Evolutionary conservation across 2,329 filamentous ascomycete genomes (phyloP).

Genomic region (Ciborinia camelliae): DNA sequence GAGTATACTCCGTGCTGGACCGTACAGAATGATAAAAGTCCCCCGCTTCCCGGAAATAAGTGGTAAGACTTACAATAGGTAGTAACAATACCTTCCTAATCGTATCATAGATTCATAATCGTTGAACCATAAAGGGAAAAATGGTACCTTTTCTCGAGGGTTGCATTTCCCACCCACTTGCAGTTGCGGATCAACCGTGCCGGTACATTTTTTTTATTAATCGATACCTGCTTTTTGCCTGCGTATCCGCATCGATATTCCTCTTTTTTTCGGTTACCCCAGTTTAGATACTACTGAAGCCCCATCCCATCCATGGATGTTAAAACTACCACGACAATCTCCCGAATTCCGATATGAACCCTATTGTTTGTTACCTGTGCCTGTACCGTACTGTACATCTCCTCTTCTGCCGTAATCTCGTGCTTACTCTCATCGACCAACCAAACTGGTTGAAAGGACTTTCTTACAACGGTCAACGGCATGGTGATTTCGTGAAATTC

Average conservation of each 20-base stretch:
- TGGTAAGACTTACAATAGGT: too few species aligned
- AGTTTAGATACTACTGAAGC: constrained; percentile 4
- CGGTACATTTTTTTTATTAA: not conserved
- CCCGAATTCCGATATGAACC: constrained; percentile 4
- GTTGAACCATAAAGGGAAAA: constrained; percentile 11
- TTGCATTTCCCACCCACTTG: constrained; percentile 10
- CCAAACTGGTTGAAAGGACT: not conserved
- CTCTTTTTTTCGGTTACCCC: constrained; percentile 9
- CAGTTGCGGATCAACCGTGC: constrained; percentile 5
- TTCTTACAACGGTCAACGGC: constrained; percentile 11
- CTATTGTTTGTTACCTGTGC: too few species aligned
- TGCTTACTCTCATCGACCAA: constrained; percentile 1
- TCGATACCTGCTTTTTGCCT: constrained; percentile 18
- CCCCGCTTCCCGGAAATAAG: not conserved
- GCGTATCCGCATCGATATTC: constrained; percentile 6
- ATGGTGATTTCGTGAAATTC: constrained; percentile 7
- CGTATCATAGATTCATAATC: too few species aligned
- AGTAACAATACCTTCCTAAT: constrained; percentile 19
- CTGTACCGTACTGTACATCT: constrained; percentile 7
- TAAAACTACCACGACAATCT: not conserved
- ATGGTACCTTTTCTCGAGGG: constrained; percentile 14
- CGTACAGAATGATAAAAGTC: not conserved
- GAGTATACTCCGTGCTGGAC: too few species aligned
- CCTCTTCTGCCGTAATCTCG: constrained; percentile 11
- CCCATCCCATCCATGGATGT: too few species aligned